Evolutionary conservation across 306 rosid species (phyloP).

Genomic region (Heteromeles arbutifolia): DNA sequence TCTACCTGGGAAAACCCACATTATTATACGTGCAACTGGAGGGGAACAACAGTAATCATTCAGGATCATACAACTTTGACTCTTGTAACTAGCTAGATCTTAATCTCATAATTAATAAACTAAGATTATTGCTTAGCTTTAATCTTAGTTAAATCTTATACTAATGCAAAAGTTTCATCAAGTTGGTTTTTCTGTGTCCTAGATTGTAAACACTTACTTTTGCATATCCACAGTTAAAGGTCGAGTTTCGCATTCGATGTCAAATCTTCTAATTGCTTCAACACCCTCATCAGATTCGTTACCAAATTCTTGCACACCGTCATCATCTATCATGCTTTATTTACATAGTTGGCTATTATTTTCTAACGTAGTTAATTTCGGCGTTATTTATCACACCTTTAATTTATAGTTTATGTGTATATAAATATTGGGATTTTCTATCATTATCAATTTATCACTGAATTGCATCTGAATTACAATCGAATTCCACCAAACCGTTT

Average conservation of each 20-base stretch:
- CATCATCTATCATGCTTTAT: background rate
- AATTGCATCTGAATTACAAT: no score
- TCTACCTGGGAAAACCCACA: slow-evolving; percentile 9
- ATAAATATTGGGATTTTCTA: no score
- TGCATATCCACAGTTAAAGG: background rate
- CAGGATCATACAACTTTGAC: slow-evolving; percentile 8
- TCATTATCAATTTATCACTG: no score
- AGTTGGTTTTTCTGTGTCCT: background rate
- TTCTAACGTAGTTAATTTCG: no score
- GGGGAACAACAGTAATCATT: slow-evolving; percentile 5
- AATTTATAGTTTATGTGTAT: no score
- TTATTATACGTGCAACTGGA: background rate
- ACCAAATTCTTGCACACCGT: background rate
- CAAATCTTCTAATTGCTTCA: no score
- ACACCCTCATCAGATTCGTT: no score
- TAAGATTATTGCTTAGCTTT: background rate
- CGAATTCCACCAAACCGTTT: no score
- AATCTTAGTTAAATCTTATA: background rate
- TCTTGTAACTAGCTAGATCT: slow-evolving; percentile 4
- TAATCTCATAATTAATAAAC: background rate
- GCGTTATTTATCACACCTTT: no score
- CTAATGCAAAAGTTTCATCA: background rate
- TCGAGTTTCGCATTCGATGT: background rate
- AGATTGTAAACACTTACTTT: background rate
- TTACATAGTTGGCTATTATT: no score